phyloP scores from a whole-genome alignment of 495 filamentous ascomycete genomes.

The Penicillium antarcticum region DNA sequence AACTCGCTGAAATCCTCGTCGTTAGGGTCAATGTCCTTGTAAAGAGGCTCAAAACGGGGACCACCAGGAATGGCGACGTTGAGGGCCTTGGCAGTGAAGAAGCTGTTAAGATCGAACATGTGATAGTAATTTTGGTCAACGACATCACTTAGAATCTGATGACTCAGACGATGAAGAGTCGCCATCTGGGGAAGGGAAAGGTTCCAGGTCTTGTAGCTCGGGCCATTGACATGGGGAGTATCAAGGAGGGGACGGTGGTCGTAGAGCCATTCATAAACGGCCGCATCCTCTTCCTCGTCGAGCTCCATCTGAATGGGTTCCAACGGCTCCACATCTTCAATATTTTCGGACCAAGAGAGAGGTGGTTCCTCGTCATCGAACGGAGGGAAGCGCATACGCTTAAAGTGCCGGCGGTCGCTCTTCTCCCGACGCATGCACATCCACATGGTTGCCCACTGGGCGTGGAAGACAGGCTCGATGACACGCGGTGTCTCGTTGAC shows the following conservation, averaged over 20 bases:
- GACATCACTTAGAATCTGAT: constrained; percentile 85
- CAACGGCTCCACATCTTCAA: constrained; percentile 95
- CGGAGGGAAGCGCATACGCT: constrained; percentile 97
- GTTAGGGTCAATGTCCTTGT: constrained; percentile 99
- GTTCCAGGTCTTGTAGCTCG: constrained; percentile 97
- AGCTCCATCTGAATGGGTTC: constrained; percentile 99
- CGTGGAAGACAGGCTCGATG: constrained; percentile 97
- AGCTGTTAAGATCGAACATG: constrained; percentile 95
- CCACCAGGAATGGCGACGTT: constrained; percentile 97
- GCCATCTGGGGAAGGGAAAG: constrained; percentile 94
- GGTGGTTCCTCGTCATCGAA: constrained; percentile 99
- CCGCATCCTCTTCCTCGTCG: constrained; percentile 88
- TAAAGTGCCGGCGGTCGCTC: constrained; percentile 93
- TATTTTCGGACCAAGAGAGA: constrained; percentile 96
- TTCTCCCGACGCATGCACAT: constrained; percentile 97
- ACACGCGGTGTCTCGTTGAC: constrained; percentile 97
- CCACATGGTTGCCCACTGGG: constrained; percentile 99
- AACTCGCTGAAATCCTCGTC: constrained; percentile 99
- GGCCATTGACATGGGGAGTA: constrained; percentile 91
- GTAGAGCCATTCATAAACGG: constrained; percentile 96
- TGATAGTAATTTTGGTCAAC: constrained; percentile 97
- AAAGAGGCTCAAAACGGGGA: constrained; percentile 94
- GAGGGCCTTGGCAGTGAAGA: constrained; percentile 93
- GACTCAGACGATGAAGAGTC: constrained; percentile 85
- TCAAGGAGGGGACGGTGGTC: constrained; percentile 90